Conservation (phyloP, 768 basidiomycete genomes). For the Clitopilus passeckerianus region DNA sequence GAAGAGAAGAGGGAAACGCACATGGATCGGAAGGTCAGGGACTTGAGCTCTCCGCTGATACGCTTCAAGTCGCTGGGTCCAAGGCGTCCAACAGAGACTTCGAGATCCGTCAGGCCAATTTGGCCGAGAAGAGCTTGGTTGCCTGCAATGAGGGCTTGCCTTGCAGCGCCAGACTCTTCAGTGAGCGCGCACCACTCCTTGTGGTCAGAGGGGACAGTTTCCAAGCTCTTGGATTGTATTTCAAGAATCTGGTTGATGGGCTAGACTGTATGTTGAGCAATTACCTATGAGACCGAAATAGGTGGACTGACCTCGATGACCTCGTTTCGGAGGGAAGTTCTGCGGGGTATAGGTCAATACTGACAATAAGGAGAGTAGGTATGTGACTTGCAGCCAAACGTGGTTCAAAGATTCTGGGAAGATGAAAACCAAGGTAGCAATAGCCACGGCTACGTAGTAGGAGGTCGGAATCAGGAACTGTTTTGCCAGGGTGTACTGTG, state of each 20-base stretch:
- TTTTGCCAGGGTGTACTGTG: conserved; percentile 35
- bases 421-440: conserved; percentile 29
- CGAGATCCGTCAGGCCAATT: conserved; percentile 33
- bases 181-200: conserved; percentile 24
- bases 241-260: conserved; percentile 26
- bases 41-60: conserved; percentile 31
- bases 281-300: neutral
- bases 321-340: conserved; percentile 20
- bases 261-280: conserved; percentile 11
- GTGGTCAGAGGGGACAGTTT: conserved; percentile 26
- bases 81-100: conserved; percentile 36
- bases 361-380: neutral
- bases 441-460: conserved; percentile 36
- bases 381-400: conserved; percentile 29
- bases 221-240: conserved; percentile 27
- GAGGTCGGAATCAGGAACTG: conserved; percentile 31
- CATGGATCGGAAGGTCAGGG: conserved; percentile 31
- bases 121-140: conserved; percentile 27
- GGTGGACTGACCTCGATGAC: conserved; percentile 22
- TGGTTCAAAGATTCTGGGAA: conserved; percentile 41
- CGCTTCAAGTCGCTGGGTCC: conserved; percentile 36
- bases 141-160: conserved; percentile 23
- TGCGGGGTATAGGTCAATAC: conserved; percentile 2
- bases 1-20: conserved; percentile 13
- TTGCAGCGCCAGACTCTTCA: conserved; percentile 17